phyloP scores from a whole-genome alignment of 371 early-diverging fungal species.

The Mortierella sp. region DNA sequence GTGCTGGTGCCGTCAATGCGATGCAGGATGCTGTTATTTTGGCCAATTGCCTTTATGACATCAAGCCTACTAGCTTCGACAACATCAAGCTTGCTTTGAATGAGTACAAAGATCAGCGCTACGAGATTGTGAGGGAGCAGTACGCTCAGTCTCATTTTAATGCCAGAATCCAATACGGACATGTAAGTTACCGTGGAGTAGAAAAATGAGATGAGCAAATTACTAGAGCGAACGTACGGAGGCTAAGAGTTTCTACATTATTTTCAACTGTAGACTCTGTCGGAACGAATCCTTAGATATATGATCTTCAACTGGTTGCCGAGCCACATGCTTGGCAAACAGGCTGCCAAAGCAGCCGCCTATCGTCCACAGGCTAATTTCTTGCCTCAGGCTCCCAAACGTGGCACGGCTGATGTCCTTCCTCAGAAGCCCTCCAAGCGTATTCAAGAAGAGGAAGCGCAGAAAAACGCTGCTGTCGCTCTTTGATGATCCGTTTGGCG shows the following conservation, averaged over 20 bases:
- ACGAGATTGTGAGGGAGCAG: slow-evolving; percentile 17
- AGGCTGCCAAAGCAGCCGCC: background rate
- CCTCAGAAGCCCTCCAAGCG: slow-evolving; percentile 25
- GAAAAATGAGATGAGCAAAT: background rate
- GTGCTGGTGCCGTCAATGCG: slow-evolving; percentile 43
- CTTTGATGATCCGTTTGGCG: background rate
- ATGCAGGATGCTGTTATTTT: slow-evolving; percentile 42
- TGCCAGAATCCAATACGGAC: background rate
- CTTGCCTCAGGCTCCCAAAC: slow-evolving; percentile 17
- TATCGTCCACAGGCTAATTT: slow-evolving; percentile 15
- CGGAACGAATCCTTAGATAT: background rate
- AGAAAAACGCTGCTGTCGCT: background rate
- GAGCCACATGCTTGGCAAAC: background rate
- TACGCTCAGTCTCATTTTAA: background rate
- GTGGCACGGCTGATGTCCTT: slow-evolving; percentile 6
- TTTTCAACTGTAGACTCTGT: background rate
- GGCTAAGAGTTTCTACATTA: too few relatives aligned
- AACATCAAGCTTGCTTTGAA: slow-evolving; percentile 17
- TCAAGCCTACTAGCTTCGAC: background rate
- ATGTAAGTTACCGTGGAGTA: background rate
- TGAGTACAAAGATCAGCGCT: slow-evolving; percentile 29
- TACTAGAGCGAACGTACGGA: background rate
- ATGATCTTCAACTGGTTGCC: slow-evolving; percentile 2
- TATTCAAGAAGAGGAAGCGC: background rate
- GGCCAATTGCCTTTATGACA: slow-evolving; percentile 38